A percentile compares a stretch with the other conserved stretches of the same genome.
Conservation (phyloP, 805 yeast genomes). For the Saccharomycopsis vini region DNA sequence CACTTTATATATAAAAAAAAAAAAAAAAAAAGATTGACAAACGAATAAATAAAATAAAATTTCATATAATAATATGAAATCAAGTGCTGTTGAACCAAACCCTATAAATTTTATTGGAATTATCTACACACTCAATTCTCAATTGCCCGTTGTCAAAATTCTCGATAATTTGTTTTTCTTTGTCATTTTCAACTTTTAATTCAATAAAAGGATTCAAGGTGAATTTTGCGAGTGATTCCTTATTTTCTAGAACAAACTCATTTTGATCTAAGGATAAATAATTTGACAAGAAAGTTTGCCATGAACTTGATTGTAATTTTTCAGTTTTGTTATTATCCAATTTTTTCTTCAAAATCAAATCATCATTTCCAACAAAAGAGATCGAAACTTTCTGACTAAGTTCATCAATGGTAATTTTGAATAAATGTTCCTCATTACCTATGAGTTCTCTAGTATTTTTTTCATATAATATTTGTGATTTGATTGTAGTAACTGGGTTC, state of each 20-base stretch:
- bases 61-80: too few species aligned
- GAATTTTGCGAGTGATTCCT: not conserved
- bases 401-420: conserved; percentile 67
- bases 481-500: conserved; percentile 48
- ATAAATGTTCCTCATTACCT: conserved; percentile 82
- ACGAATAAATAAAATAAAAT: too few species aligned
- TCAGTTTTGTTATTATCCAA: conserved; percentile 61
- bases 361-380: conserved; percentile 80
- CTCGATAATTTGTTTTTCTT: not conserved
- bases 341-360: conserved; percentile 64
- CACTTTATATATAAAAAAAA: too few species aligned
- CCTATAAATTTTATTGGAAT: not conserved
- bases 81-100: too few species aligned
- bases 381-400: conserved; percentile 47
- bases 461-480: conserved; percentile 82
- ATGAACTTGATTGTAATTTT: conserved; percentile 48
- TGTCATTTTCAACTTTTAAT: not conserved
- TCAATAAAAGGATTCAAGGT: not conserved
- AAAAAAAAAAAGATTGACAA: not conserved
- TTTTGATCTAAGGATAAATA: conserved; percentile 6
- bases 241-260: not conserved
- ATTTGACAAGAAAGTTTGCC: conserved; percentile 7
- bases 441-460: conserved; percentile 77
- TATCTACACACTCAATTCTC: not conserved
- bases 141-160: not conserved